Evolutionary conservation across 140 eudicot species (phyloP).

Genomic region (Cichorium intybus): DNA sequence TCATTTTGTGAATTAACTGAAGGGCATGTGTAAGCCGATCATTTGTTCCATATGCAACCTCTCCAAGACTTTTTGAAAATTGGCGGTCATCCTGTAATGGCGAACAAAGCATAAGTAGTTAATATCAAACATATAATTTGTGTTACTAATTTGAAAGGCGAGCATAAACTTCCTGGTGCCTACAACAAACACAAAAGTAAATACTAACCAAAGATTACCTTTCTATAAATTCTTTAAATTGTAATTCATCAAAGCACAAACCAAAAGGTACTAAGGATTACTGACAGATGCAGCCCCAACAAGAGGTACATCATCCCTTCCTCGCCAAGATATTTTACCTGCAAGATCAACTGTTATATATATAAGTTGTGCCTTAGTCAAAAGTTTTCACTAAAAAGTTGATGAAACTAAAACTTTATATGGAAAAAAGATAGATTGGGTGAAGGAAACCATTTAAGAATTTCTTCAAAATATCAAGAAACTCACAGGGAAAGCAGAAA

Average conservation of each 20-base stretch:
- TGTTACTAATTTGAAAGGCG: conserved; percentile 80
- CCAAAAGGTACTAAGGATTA: conserved; percentile 97
- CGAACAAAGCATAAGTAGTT: too few species aligned
- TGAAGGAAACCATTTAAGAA: too few species aligned
- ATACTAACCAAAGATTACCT: not conserved
- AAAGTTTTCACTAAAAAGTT: too few species aligned
- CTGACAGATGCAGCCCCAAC: conserved; percentile 85
- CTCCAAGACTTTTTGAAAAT: too few species aligned
- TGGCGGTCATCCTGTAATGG: too few species aligned
- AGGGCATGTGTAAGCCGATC: too few species aligned
- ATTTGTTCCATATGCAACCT: too few species aligned
- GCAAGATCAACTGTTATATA: too few species aligned
- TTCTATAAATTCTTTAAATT: not conserved
- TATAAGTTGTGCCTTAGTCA: not conserved
- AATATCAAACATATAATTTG: too few species aligned
- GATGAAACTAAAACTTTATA: too few species aligned
- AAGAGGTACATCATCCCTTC: conserved; percentile 60
- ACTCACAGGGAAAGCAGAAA: conserved; percentile 68
- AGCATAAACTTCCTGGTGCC: conserved; percentile 58
- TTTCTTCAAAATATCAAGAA: conserved; percentile 20
- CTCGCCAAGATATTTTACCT: conserved; percentile 94
- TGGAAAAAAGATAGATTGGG: too few species aligned
- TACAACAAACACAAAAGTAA: conserved; percentile 25
- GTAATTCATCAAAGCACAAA: conserved; percentile 33
- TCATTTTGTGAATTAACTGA: too few species aligned